phyloP scores from a whole-genome alignment of 352 stramenopile genomes.

The Elongisporangium undulatum region DNA sequence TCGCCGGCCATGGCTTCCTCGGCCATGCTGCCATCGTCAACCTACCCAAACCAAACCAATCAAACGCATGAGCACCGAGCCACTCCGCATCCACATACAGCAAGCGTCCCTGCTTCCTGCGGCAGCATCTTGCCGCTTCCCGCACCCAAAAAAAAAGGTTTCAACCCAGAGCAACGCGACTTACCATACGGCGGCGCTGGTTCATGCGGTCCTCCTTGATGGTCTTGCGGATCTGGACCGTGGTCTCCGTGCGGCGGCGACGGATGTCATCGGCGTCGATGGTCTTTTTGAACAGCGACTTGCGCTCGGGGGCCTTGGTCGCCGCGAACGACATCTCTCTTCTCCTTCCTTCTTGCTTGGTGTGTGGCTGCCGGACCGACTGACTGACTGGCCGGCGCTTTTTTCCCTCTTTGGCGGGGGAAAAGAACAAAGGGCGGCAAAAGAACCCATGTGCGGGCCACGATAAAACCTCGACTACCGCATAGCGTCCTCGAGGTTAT shows the following conservation, averaged over 20 bases:
- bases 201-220: slow-evolving; percentile 83
- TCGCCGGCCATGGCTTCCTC: slow-evolving; percentile 25
- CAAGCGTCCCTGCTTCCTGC: slow-evolving; percentile 3
- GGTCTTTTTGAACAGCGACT: slow-evolving; percentile 76
- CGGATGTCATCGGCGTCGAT: slow-evolving; percentile 77
- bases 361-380: slow-evolving; percentile 6
- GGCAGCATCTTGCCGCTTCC: background rate
- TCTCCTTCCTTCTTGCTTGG: slow-evolving; percentile 4
- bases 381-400: slow-evolving; percentile 5
- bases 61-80: slow-evolving; percentile 9
- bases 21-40: slow-evolving; percentile 12
- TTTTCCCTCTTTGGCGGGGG: slow-evolving; percentile 29
- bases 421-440: slow-evolving; percentile 10
- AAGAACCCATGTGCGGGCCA: slow-evolving; percentile 8
- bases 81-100: slow-evolving; percentile 1
- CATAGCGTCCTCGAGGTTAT: background rate
- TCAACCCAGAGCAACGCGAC: background rate
- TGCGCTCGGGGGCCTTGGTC: slow-evolving; percentile 66
- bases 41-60: slow-evolving; percentile 11
- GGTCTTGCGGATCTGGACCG: slow-evolving; percentile 82
- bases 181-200: slow-evolving; percentile 70
- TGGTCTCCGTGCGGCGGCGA: slow-evolving; percentile 70
- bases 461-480: slow-evolving; percentile 18
- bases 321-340: slow-evolving; percentile 60
- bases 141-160: background rate